Percentiles rank a stretch among this genome's conserved stretches.
These are phyloP conservation scores for Acanthamoeba triangularis DNA, from an alignment of 208 protist species.

Conservation along the genomic window DNA sequence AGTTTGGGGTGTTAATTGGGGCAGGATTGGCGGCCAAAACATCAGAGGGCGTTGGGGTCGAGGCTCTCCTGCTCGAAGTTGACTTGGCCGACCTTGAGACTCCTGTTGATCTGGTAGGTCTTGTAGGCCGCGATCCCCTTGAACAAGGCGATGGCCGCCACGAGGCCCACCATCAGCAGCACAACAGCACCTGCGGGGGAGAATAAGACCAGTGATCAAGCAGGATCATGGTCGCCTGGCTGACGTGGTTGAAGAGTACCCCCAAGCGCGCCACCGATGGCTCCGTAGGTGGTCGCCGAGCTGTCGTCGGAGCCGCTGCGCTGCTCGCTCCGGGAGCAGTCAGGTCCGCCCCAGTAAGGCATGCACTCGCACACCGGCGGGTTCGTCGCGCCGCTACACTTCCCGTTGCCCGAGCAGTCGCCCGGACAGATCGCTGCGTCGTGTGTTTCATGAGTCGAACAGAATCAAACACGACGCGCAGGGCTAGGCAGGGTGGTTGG, in stretches of 20 bases:
- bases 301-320: background rate
- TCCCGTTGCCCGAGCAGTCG: background rate
- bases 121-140: background rate
- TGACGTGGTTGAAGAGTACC: too few relatives aligned
- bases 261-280: background rate
- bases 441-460: too few relatives aligned
- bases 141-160: background rate
- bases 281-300: background rate
- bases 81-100: background rate
- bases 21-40: too few relatives aligned
- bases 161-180: background rate
- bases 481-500: background rate
- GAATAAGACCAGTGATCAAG: background rate
- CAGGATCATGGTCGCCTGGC: background rate
- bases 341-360: background rate
- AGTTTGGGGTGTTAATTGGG: too few relatives aligned
- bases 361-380: background rate
- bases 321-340: background rate
- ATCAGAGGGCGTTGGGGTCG: too few relatives aligned
- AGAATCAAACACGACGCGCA: too few relatives aligned
- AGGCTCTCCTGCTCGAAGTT: background rate
- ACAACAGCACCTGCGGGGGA: background rate
- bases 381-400: background rate
- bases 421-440: background rate
- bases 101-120: background rate